Percentiles rank a stretch among this genome's conserved stretches.
phyloP scores from a whole-genome alignment of 495 filamentous ascomycete species.

The Penicillium subrubescens region DNA sequence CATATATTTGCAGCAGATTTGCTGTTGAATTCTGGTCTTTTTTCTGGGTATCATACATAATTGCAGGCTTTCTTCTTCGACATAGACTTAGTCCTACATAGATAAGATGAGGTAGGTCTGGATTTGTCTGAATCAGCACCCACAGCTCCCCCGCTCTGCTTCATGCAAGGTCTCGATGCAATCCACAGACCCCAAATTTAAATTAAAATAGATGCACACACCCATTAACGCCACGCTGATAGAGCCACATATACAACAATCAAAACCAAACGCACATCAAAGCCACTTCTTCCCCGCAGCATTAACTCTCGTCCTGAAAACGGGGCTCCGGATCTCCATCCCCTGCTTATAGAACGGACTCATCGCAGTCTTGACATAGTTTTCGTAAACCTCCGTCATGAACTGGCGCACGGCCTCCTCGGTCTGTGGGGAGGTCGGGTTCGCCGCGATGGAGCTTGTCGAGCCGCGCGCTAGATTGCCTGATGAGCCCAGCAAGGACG shows the following conservation, averaged over 20 bases:
- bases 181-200: conserved; percentile 6
- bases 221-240: conserved; percentile 29
- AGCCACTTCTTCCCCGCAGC: conserved; percentile 94
- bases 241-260: conserved; percentile 3
- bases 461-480: conserved; percentile 50
- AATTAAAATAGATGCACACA: conserved; percentile 4
- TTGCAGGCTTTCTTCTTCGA: neutral
- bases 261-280: conserved; percentile 35
- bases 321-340: conserved; percentile 78
- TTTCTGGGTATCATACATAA: conserved; percentile 16
- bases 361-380: conserved; percentile 96
- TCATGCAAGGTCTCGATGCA: conserved; percentile 5
- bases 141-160: neutral
- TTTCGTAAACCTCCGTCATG: conserved; percentile 91
- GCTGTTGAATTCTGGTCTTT: neutral
- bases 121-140: neutral
- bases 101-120: neutral
- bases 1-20: conserved; percentile 12
- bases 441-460: conserved; percentile 69
- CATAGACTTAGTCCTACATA: neutral
- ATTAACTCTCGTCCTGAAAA: conserved; percentile 78
- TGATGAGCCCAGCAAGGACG: conserved; percentile 35
- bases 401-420: conserved; percentile 95
- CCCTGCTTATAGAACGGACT: conserved; percentile 88
- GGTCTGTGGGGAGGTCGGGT: conserved; percentile 81